Base-by-base conservation (phyloP, 768 basidiomycete genomes). In the Kondoa malvinella region DNA sequence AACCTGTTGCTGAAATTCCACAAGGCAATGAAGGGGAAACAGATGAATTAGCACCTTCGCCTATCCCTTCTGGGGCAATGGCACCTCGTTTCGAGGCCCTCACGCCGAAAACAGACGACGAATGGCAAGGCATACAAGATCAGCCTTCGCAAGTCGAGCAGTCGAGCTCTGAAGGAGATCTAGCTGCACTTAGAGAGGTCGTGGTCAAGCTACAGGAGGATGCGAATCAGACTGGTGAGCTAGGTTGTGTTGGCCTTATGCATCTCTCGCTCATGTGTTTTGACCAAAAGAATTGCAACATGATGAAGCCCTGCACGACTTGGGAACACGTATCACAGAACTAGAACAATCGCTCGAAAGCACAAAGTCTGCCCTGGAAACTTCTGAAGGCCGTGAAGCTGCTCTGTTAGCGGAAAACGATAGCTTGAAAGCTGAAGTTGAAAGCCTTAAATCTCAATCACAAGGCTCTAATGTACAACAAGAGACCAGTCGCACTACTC, bases 401-500 rank as follows among this genome's bases (percentile, higher is more conserved):
- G 21, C 12, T 50, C 40, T 50, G 40, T 21, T 8, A 50, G 40
- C 40, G 8, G 40, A 50, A 50, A 50, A 50, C 40, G 40, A 8
- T 8, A 50, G 40, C 40, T 50, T 50, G 40, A 50, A 50, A 50
- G 8, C 40, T 50, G 40, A 50, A 50, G 21, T 50, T 21, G 40
- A 50, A 8, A 8, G 21, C 8, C 40, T 50, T 21, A 50, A 50
- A 50, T 50, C 40, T 50, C 12, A 8, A 50, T 50, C 40, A 8
- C 40, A 50, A 50, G 40, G 40, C 8, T 50, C 40, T 50, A 50
- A 8, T 50, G 0, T 77, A 88, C 3, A 81, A 82, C 14, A 82
- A 73, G 40, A 83, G 85, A 0, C 83, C 86, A 57, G 80, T 83
- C 14, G 80, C 83, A 0, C 85, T 87, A 1, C 84, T 84, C 2